Evolutionary conservation across 2,329 filamentous ascomycete species (phyloP), one percentile per base, ranked within the genome.

Genomic region (Colletotrichum costaricense): DNA sequence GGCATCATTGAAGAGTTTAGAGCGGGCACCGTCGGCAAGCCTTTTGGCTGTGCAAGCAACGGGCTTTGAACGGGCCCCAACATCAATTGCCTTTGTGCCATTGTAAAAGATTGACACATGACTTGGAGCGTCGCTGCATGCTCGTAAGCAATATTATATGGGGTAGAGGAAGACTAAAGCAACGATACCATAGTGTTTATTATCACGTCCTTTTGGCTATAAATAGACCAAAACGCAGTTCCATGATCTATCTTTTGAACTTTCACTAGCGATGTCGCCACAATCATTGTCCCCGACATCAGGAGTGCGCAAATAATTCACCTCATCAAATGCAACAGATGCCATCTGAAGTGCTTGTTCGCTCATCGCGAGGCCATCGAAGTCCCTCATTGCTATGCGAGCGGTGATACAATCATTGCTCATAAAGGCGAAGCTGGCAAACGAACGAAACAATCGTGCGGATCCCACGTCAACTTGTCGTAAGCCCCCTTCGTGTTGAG

Each of bases 21-120:
- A 38, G 82, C 86, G 1, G 89, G 90, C 4, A 84, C 84, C 1
- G 93, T 97, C 30, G 89, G 92, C 1, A 90, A 91, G 1, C 90
- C 94, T 1, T 98, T 97, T 79, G 91, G 91, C 1, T 97, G 95
- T 79, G 87, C 87, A 16, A 89, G 84, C 75, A 94, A 95, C 76
- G 93, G 90, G 1, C 59, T 75, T 22, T 74, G 4, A 72, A 16
- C 42, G 3, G 19, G 42, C 7, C 19, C 42, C 42, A 49, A 8
- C 42, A 49, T 49, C 19, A 49, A 3, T 49, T 49, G 42, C 11
- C 11, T 35, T 35, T 35, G 33, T 35, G 33, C 11, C 8, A 12
- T 35, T 35, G 11, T 35, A 35, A 35, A 12, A 35, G 33, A 35
- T 35, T 35, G 33, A 35, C 11, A n/a, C 19, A 49, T 7, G 7